Conservation (phyloP, 352 stramenopile genomes). For the Pythium brassicae region DNA sequence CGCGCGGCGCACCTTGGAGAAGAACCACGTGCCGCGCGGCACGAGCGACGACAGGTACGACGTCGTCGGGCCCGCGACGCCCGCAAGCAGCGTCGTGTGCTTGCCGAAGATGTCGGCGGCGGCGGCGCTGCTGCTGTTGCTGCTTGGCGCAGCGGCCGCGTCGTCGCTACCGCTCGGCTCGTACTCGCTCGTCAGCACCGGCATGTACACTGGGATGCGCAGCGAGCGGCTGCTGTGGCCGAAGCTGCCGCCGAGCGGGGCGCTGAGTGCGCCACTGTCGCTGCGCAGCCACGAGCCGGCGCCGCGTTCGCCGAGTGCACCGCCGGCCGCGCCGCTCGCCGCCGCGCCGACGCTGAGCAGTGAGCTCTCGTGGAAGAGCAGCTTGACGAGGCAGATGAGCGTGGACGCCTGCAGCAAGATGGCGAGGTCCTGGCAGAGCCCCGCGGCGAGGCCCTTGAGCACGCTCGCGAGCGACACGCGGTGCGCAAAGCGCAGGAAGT, state of each 20-base stretch:
- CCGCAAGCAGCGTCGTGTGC: conserved; percentile 46
- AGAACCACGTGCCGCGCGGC: conserved; percentile 9
- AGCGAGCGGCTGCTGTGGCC: conserved; percentile 17
- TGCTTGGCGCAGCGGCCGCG: neutral
- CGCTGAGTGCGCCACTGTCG: neutral
- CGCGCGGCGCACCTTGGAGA: conserved; percentile 8
- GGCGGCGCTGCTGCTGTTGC: conserved; percentile 17
- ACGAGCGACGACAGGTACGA: conserved; percentile 25
- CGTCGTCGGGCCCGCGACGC: conserved; percentile 11
- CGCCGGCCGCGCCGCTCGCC: neutral
- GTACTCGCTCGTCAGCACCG: conserved; percentile 51
- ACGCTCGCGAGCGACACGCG: conserved; percentile 44
- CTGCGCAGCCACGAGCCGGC: conserved; percentile 9
- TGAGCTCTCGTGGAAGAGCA: conserved; percentile 36
- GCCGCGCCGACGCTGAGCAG: conserved; percentile 3
- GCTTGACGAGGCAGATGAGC: conserved; percentile 63
- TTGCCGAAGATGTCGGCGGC: conserved; percentile 19
- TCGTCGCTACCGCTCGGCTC: conserved; percentile 16
- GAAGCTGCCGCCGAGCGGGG: neutral
- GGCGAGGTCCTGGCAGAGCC: conserved; percentile 52
- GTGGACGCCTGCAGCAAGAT: conserved; percentile 62
- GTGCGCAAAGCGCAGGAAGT: conserved; percentile 54
- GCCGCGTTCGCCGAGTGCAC: neutral
- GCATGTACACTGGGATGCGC: conserved; percentile 57
- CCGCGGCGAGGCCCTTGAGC: conserved; percentile 37